Conservation (phyloP, 2,329 filamentous ascomycete genomes). For the Nakataea oryzae region DNA sequence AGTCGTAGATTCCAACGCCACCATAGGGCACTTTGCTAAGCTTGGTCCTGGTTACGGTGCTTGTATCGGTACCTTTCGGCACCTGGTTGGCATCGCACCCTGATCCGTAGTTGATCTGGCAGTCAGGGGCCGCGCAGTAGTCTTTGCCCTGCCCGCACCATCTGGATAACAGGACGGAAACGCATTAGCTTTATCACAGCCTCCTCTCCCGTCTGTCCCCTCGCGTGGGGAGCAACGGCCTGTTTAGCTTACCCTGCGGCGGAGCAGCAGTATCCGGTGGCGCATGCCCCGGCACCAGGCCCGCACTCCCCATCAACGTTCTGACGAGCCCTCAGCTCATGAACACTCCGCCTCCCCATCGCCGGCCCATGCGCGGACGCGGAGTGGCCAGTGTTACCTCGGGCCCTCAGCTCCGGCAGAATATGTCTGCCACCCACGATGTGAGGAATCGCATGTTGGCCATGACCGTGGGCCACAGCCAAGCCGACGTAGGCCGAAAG, state of each 20-base stretch:
- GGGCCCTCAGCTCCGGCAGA: constrained; percentile 11
- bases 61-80: constrained; percentile 44
- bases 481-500: constrained; percentile 14
- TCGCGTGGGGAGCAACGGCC: too few species aligned
- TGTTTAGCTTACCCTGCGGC: constrained; percentile 20
- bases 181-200: constrained; percentile 6
- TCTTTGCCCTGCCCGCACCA: constrained; percentile 44
- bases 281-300: constrained; percentile 16
- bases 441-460: constrained; percentile 14
- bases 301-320: constrained; percentile 16
- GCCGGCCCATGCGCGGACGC: not conserved
- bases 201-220: not conserved
- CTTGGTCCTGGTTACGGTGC: constrained; percentile 37
- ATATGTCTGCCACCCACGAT: constrained; percentile 16
- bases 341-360: not conserved
- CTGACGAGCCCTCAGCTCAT: constrained; percentile 10
- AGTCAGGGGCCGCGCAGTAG: constrained; percentile 52
- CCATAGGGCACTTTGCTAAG: constrained; percentile 46
- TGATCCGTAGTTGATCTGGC: constrained; percentile 49
- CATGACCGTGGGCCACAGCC: constrained; percentile 16
- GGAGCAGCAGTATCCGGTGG: constrained; percentile 22
- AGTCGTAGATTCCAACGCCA: constrained; percentile 43
- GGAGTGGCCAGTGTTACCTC: constrained; percentile 1
- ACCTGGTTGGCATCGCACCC: constrained; percentile 48
- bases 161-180: constrained; percentile 14